Percentiles rank a stretch among this genome's conserved stretches.
phyloP scores from a whole-genome alignment of 1,284 basidiomycete species.

The Filobasidium uniguttulatum region DNA sequence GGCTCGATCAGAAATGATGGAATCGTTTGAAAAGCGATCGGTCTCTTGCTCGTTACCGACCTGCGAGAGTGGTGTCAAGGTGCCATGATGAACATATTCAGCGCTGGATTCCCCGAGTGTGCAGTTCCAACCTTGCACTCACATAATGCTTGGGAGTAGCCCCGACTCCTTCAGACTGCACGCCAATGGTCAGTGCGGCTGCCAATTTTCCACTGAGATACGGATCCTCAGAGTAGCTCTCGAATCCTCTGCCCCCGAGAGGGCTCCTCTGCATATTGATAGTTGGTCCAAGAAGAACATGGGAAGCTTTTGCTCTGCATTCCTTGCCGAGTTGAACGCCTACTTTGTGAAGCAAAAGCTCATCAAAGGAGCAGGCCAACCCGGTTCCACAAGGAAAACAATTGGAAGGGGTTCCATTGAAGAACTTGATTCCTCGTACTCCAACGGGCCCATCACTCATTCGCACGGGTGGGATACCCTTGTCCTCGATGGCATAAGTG shows the following conservation, averaged over 20 bases:
- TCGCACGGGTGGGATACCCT: slow-evolving; percentile 45
- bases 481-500: slow-evolving; percentile 45
- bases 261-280: slow-evolving; percentile 67
- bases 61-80: too few relatives aligned
- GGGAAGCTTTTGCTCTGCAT: slow-evolving; percentile 53
- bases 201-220: slow-evolving; percentile 55
- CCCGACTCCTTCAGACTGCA: slow-evolving; percentile 56
- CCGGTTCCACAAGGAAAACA: slow-evolving; percentile 22
- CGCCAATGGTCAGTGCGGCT: slow-evolving; percentile 56
- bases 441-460: slow-evolving; percentile 40
- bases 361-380: slow-evolving; percentile 21
- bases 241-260: slow-evolving; percentile 49
- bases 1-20: slow-evolving; percentile 41
- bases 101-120: neutral
- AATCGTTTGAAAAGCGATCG: slow-evolving; percentile 25
- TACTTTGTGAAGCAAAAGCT: slow-evolving; percentile 47
- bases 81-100: too few relatives aligned
- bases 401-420: slow-evolving; percentile 18
- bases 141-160: slow-evolving; percentile 36
- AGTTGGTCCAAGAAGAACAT: slow-evolving; percentile 56
- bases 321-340: slow-evolving; percentile 52
- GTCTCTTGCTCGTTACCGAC: slow-evolving; percentile 34
- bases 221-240: slow-evolving; percentile 67
- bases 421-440: slow-evolving; percentile 41
- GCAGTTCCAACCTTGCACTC: neutral